These are phyloP conservation scores for Kazachstania viticola DNA, from an alignment of 805 yeast species.

Conservation along the genomic window DNA sequence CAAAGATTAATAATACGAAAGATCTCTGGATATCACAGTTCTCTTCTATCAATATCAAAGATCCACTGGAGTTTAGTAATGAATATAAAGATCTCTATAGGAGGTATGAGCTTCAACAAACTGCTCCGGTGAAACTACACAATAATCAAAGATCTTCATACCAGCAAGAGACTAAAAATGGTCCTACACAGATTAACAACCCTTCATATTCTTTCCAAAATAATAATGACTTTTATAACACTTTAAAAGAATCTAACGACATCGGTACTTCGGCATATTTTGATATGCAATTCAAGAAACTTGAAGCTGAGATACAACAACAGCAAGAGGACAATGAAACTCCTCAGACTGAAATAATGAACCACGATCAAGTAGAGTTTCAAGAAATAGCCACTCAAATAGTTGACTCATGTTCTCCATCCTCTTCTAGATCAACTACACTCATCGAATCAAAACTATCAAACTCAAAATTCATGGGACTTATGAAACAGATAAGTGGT, in stretches of 20 bases:
- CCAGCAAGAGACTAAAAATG: neutral
- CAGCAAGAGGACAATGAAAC: neutral
- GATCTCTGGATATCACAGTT: slow-evolving; percentile 17
- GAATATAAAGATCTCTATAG: slow-evolving; percentile 20
- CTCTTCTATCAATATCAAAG: slow-evolving; percentile 18
- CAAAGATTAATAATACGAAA: no score
- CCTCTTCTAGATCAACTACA: slow-evolving; percentile 6
- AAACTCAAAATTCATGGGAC: slow-evolving; percentile 18
- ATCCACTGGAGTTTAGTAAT: slow-evolving; percentile 20
- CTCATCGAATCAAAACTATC: slow-evolving; percentile 10
- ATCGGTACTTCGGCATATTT: slow-evolving; percentile 6
- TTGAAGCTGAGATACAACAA: slow-evolving; percentile 15
- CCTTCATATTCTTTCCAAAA: neutral
- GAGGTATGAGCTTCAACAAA: slow-evolving; percentile 10
- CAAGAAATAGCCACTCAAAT: slow-evolving; percentile 19
- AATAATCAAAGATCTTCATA: neutral
- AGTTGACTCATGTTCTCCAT: slow-evolving; percentile 10
- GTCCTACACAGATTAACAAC: no score
- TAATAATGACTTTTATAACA: no score
- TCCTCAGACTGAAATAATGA: slow-evolving; percentile 2
- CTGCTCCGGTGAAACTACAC: no score
- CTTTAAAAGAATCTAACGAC: neutral
- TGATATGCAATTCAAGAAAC: slow-evolving; percentile 13
- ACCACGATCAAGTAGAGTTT: slow-evolving; percentile 17
- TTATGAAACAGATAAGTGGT: slow-evolving; percentile 15